A percentile compares a stretch with the other conserved stretches of the same genome.
phyloP scores from a whole-genome alignment of 2,329 filamentous ascomycete genomes.

The Fusarium veterinarium region DNA sequence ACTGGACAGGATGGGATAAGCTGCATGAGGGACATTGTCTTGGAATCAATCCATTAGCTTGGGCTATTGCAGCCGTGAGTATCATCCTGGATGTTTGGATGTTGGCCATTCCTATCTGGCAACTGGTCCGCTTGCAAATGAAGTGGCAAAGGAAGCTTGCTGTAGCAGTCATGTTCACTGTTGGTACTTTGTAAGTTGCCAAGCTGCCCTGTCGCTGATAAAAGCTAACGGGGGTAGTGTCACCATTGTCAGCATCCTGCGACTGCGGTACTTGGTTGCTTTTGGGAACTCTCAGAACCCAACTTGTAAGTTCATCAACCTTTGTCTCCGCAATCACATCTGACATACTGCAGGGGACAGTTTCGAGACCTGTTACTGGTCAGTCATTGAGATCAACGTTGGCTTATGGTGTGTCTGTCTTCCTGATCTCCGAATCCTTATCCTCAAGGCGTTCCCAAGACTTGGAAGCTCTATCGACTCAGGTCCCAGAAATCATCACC shows the following conservation, averaged over 20 bases:
- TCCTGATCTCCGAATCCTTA: not conserved
- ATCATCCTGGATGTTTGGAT: constrained; percentile 4
- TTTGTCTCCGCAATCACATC: accelerated
- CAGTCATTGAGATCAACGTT: not conserved
- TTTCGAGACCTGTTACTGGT: constrained; percentile 3
- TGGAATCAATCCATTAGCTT: constrained; percentile 14
- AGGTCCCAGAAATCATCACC: not conserved
- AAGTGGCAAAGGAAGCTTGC: constrained; percentile 18
- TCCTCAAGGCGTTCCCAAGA: not conserved
- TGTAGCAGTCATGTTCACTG: constrained; percentile 1
- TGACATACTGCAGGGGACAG: not conserved
- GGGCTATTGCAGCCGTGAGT: constrained; percentile 15
- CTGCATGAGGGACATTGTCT: constrained; percentile 4
- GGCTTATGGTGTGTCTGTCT: not conserved
- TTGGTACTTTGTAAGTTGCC: constrained; percentile 5
- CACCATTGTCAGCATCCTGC: constrained; percentile 4
- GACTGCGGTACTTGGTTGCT: not conserved
- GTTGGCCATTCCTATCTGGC: not conserved
- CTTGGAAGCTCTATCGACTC: not conserved
- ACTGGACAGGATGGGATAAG: constrained; percentile 19
- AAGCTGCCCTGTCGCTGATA: too few relatives aligned
- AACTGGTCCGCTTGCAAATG: not conserved
- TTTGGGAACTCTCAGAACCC: constrained; percentile 15
- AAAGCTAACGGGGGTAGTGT: not conserved
- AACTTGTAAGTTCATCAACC: not conserved